Conservation (phyloP, 441 rosid genomes). For the Euphorbia schlechtendalii region DNA sequence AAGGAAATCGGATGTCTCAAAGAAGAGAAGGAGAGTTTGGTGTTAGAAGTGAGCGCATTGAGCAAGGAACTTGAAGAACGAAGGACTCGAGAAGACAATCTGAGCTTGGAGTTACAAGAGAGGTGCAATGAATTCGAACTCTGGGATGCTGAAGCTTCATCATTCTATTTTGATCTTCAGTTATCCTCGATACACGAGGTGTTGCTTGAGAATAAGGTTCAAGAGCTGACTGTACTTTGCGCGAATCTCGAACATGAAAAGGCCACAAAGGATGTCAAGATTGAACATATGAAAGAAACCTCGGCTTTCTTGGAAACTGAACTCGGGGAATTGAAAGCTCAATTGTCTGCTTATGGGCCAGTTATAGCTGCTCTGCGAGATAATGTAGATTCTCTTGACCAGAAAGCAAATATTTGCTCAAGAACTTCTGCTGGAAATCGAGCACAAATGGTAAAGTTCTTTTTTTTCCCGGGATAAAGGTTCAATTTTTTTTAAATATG, state of each 20-base stretch:
- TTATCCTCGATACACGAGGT: slow-evolving; percentile 46
- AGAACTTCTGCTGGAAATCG: slow-evolving; percentile 25
- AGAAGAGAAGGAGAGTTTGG: slow-evolving; percentile 46
- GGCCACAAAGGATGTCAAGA: slow-evolving; percentile 41
- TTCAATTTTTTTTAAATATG: no score
- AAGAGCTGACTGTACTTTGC: slow-evolving; percentile 43
- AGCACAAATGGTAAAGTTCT: slow-evolving; percentile 31
- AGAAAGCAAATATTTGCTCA: slow-evolving; percentile 26
- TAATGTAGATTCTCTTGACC: slow-evolving; percentile 56
- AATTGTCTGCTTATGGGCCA: slow-evolving; percentile 52
- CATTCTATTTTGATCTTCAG: slow-evolving; percentile 47
- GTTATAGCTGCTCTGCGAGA: slow-evolving; percentile 51
- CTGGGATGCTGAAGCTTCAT: slow-evolving; percentile 54
- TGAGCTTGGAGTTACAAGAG: slow-evolving; percentile 40
- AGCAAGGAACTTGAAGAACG: slow-evolving; percentile 50
- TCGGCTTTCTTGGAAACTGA: slow-evolving; percentile 49
- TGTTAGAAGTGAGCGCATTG: slow-evolving; percentile 38
- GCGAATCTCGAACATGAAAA: slow-evolving; percentile 37
- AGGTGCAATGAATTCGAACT: slow-evolving; percentile 43
- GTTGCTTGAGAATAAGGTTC: slow-evolving; percentile 44
- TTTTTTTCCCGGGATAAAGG: not conserved
- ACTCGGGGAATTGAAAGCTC: slow-evolving; percentile 50
- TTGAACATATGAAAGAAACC: slow-evolving; percentile 52
- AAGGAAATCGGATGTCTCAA: slow-evolving; percentile 48
- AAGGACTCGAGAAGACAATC: slow-evolving; percentile 40